Conservation (phyloP, 2,329 filamentous ascomycete species). For the Aspergillus felis region DNA sequence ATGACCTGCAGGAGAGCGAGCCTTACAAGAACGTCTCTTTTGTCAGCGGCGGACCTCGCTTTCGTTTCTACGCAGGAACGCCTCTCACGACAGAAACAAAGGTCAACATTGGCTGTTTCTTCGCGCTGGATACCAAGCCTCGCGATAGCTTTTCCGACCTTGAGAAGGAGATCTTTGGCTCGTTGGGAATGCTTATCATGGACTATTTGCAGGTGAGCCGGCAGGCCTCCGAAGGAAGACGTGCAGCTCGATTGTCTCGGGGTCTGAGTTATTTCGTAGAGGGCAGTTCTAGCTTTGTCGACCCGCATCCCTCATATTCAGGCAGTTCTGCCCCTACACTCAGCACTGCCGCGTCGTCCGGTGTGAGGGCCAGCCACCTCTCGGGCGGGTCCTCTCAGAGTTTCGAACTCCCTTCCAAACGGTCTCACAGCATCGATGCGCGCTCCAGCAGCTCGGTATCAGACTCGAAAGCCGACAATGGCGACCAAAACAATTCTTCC, state of each 20-base stretch:
- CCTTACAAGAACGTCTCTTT: constrained; percentile 35
- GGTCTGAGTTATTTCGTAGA: constrained; percentile 53
- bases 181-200: constrained; percentile 55
- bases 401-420: constrained; percentile 17
- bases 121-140: constrained; percentile 56
- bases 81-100: constrained; percentile 57
- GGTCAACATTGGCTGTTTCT: constrained; percentile 58
- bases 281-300: constrained; percentile 43
- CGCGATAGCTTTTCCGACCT: constrained; percentile 42
- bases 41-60: constrained; percentile 30
- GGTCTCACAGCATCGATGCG: constrained; percentile 26
- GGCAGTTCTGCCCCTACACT: constrained; percentile 16
- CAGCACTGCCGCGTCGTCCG: constrained; percentile 18
- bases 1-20: constrained; percentile 38
- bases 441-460: constrained; percentile 25
- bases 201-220: constrained; percentile 58
- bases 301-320: constrained; percentile 22
- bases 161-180: constrained; percentile 51
- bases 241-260: constrained; percentile 53
- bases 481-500: constrained; percentile 17
- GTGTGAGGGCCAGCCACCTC: constrained; percentile 19
- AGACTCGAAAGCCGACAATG: constrained; percentile 25
- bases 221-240: constrained; percentile 49
- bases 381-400: constrained; percentile 22
- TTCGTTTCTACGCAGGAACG: constrained; percentile 56